These are phyloP conservation scores for Podila clonocystis DNA, from an alignment of 192 early-diverging fungal species.

Conservation along the genomic window DNA sequence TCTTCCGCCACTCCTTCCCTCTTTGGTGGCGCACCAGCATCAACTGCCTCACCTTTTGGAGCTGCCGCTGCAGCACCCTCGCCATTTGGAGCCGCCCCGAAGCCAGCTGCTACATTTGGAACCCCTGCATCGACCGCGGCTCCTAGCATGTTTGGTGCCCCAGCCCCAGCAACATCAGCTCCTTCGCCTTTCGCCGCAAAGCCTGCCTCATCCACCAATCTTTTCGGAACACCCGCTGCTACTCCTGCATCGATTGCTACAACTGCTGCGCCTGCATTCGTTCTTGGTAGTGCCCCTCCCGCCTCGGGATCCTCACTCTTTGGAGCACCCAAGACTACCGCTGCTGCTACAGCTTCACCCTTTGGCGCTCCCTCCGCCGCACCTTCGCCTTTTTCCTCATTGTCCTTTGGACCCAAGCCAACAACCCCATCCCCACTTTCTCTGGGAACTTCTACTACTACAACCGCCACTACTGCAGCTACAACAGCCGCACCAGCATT, in stretches of 20 bases:
- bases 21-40: slow-evolving; percentile 7
- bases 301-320: slow-evolving; percentile 39
- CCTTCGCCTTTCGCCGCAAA: slow-evolving; percentile 23
- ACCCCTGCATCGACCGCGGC: background rate
- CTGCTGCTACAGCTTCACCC: slow-evolving; percentile 29
- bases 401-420: slow-evolving; percentile 4
- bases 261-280: background rate
- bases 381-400: slow-evolving; percentile 19
- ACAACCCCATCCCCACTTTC: background rate
- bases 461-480: slow-evolving; percentile 17
- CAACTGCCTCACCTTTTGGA: slow-evolving; percentile 25
- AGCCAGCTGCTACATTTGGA: slow-evolving; percentile 21
- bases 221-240: slow-evolving; percentile 9
- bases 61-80: slow-evolving; percentile 19
- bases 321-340: slow-evolving; percentile 32
- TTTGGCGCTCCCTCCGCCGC: slow-evolving; percentile 32
- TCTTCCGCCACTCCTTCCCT: background rate
- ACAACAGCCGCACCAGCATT: slow-evolving; percentile 26
- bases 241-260: slow-evolving; percentile 41
- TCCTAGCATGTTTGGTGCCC: background rate
- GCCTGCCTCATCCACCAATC: slow-evolving; percentile 2
- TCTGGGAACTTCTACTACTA: background rate
- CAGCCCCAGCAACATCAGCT: slow-evolving; percentile 9
- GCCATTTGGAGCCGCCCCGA: slow-evolving; percentile 4
- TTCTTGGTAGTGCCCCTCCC: slow-evolving; percentile 2